These are phyloP conservation scores for Bryum argenteum DNA, from an alignment of 225 moss, liverwort and hornwort species.

Conservation along the genomic window DNA sequence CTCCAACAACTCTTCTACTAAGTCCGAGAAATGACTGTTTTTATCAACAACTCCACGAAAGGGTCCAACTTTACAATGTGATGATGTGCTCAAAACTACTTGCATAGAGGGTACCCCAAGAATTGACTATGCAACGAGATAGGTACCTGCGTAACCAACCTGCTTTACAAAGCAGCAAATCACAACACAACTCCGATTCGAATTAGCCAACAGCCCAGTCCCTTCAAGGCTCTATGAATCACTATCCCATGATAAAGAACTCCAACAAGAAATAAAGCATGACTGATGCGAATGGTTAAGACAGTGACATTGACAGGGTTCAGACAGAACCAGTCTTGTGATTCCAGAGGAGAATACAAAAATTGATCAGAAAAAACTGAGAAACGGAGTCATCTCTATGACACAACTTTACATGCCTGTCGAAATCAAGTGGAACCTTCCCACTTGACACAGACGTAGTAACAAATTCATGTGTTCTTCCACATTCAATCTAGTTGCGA, in stretches of 20 bases:
- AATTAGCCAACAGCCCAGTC: too few relatives aligned
- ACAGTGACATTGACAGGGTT: conserved; percentile 16
- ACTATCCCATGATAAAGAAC: background rate
- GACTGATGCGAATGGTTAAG: conserved; percentile 1
- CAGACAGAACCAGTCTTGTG: conserved; percentile 23
- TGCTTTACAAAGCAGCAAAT: too few relatives aligned
- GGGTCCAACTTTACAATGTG: too few relatives aligned
- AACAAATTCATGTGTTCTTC: conserved; percentile 51
- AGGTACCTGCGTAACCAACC: too few relatives aligned
- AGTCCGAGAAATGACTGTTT: too few relatives aligned
- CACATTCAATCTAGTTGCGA: conserved; percentile 45
- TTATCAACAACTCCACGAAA: too few relatives aligned
- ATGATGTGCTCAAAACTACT: too few relatives aligned
- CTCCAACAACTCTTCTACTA: too few relatives aligned
- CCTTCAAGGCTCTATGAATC: background rate
- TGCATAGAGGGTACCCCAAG: too few relatives aligned
- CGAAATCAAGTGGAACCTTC: conserved; percentile 27
- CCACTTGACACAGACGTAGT: conserved; percentile 36
- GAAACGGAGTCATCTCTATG: conserved; percentile 44
- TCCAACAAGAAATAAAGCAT: background rate
- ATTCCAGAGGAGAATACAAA: conserved; percentile 21
- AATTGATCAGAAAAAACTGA: conserved; percentile 21
- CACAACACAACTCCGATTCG: too few relatives aligned
- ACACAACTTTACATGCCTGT: conserved; percentile 55
- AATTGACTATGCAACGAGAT: too few relatives aligned